These are phyloP conservation scores for Coemansia sp. DNA, from an alignment of 192 early-diverging fungal genomes.

Conservation along the genomic window DNA sequence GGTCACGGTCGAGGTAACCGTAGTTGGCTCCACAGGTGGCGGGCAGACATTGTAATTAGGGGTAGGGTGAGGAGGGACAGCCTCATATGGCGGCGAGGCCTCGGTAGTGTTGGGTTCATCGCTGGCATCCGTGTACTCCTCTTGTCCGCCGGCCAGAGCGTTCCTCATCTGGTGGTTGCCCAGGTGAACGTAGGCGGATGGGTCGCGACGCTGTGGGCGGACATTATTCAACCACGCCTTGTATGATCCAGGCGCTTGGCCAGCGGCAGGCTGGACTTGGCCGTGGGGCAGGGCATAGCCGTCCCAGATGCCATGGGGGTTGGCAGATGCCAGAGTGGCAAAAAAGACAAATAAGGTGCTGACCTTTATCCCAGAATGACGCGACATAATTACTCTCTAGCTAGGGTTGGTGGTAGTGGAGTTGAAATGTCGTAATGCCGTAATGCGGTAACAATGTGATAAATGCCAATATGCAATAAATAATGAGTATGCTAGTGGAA, in stretches of 20 bases:
- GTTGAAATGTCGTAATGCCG: background rate
- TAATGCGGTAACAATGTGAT: background rate
- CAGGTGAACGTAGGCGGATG: background rate
- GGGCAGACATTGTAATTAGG: slow-evolving; percentile 19
- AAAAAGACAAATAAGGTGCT: slow-evolving; percentile 24
- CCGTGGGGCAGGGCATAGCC: slow-evolving; percentile 11
- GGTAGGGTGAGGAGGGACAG: background rate
- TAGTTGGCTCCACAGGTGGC: slow-evolving; percentile 10
- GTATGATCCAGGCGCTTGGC: background rate
- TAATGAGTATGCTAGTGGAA: background rate
- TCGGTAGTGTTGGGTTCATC: slow-evolving; percentile 17
- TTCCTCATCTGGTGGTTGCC: background rate
- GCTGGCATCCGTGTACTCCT: background rate
- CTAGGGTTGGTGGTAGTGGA: background rate
- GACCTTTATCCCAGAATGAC: slow-evolving; percentile 26
- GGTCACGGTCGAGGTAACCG: slow-evolving; percentile 12
- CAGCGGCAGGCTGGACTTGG: background rate
- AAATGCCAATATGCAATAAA: background rate
- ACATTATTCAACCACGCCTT: background rate
- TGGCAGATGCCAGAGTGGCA: slow-evolving; percentile 13
- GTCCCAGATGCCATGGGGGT: slow-evolving; percentile 22
- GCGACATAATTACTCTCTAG: background rate
- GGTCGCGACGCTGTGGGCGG: background rate
- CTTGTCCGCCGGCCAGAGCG: slow-evolving; percentile 8
- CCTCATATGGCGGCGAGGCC: slow-evolving; percentile 17